Conservation (phyloP, 2,329 filamentous ascomycete species). For the Cladosporium sp. region DNA sequence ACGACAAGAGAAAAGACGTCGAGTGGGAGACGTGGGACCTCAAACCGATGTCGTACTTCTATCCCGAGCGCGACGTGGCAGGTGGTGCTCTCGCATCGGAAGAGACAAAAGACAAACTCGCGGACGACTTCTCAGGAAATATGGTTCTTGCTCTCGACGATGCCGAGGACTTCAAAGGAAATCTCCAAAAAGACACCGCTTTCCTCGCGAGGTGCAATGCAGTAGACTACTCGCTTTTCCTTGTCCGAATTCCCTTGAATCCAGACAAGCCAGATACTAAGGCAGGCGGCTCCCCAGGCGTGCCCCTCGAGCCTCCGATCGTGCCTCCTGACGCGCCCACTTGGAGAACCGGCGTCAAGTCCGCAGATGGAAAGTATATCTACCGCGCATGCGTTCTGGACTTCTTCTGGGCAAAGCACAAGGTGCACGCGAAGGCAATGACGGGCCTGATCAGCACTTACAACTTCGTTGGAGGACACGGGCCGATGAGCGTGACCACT, state of each 20-base stretch:
- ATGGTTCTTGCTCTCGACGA: slow-evolving; percentile 57
- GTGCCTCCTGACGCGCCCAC: slow-evolving; percentile 33
- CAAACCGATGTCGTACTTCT: slow-evolving; percentile 74
- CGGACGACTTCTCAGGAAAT: slow-evolving; percentile 68
- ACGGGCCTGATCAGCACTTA: slow-evolving; percentile 58
- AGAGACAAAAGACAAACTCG: slow-evolving; percentile 64
- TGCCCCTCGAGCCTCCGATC: slow-evolving; percentile 36
- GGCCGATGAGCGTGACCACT: slow-evolving; percentile 74
- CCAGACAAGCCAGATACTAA: slow-evolving; percentile 12
- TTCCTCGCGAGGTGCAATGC: slow-evolving; percentile 64
- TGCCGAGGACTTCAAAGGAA: slow-evolving; percentile 56
- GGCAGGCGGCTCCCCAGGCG: slow-evolving; percentile 36
- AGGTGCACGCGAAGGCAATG: slow-evolving; percentile 64
- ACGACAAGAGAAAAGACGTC: slow-evolving; percentile 37
- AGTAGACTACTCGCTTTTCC: slow-evolving; percentile 74
- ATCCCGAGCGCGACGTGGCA: slow-evolving; percentile 70
- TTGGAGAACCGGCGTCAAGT: slow-evolving; percentile 64
- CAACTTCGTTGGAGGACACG: slow-evolving; percentile 63
- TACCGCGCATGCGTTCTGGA: slow-evolving; percentile 69
- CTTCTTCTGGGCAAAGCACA: slow-evolving; percentile 79
- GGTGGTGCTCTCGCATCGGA: slow-evolving; percentile 63
- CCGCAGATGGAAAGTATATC: slow-evolving; percentile 63
- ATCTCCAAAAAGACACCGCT: slow-evolving; percentile 62
- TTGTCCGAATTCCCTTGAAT: slow-evolving; percentile 57
- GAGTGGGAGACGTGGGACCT: slow-evolving; percentile 73